Base-by-base conservation (phyloP, 495 filamentous ascomycete genomes). In the Umbilicaria muhlenbergii region DNA sequence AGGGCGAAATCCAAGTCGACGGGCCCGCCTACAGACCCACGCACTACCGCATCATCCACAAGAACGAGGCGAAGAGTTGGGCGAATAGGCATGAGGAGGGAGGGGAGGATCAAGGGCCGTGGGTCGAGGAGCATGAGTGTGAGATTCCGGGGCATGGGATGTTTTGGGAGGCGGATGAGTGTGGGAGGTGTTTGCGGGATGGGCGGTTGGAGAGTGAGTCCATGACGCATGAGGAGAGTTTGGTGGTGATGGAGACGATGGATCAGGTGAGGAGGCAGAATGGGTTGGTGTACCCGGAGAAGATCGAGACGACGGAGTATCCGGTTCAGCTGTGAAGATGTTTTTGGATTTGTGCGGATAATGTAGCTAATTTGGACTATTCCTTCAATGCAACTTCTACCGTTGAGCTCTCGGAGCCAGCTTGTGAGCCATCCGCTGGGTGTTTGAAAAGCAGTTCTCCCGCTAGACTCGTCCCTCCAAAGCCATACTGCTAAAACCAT, bases 111-210 rank as follows among this genome's bases (percentile, higher is more conserved):
- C 59, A 57, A 35, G 66, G 51, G 13, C 63, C 60, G 49, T 54
- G 59, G 41, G 56, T 75, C 3, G 68, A 78, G 52, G 70, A 76
- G 42, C 67, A 80, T 13, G 65, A 80, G 47, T 78, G 69, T 52
- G 67, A 71, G 10, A 78, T 86, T 50, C 80, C 81, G 16, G 66
- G 61, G 14, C 77, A 83, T 50, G 88, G 86, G 17, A 93, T 92
- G 85, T 89, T 83, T 64, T 95, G 81, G 81, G 87, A 94, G 59
- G 89, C 89, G 14, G 89, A 95, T 67, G 87, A 89, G 66, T 81
- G 75, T 47, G 87, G 81, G 37, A 68, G 83, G 17, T 92, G 84
- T 56, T 54, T 94, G 47, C 71, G 81, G 38, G 86, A 94, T 66
- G 85, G 86, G 36, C 81, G 78, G 66, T 54, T 73, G 51, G 78